phyloP scores from a whole-genome alignment of 257 asterid species.

The Nicotiana tomentosiformis region DNA sequence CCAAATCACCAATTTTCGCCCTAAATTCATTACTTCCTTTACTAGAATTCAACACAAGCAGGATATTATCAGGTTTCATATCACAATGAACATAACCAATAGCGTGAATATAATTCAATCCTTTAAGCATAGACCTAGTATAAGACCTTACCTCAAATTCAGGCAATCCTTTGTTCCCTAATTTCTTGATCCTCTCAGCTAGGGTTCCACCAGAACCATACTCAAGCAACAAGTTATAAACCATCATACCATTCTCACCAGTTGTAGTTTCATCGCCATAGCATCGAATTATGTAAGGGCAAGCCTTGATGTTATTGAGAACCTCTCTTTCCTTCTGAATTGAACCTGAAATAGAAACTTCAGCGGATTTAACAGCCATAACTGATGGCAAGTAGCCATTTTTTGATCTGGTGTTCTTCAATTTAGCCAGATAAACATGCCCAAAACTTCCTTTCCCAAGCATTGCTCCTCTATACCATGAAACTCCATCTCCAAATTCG shows the following conservation, averaged over 20 bases:
- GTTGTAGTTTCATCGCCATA: conserved; percentile 84
- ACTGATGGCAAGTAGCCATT: conserved; percentile 56
- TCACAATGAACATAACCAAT: conserved; percentile 87
- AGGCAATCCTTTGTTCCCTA: conserved; percentile 42
- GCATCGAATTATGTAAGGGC: conserved; percentile 56
- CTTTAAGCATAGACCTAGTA: conserved; percentile 54
- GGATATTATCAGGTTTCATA: conserved; percentile 71
- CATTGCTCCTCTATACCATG: conserved; percentile 81
- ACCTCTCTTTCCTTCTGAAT: conserved; percentile 94
- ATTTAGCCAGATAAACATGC: conserved; percentile 66
- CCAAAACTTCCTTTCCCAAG: conserved; percentile 92
- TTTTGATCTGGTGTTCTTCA: conserved; percentile 70
- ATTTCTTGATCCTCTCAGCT: conserved; percentile 50
- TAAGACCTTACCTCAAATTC: conserved; percentile 58
- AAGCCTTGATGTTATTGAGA: conserved; percentile 51
- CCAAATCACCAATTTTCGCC: conserved; percentile 84
- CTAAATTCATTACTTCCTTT: conserved; percentile 19
- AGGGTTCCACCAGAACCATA: conserved; percentile 90
- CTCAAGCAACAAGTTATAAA: conserved; percentile 74
- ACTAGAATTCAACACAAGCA: conserved; percentile 34
- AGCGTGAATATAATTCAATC: conserved; percentile 50
- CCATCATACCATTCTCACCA: conserved; percentile 65
- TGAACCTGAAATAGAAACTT: conserved; percentile 78
- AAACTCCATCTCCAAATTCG: conserved; percentile 71
- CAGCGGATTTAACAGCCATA: conserved; percentile 97